Evolutionary conservation across 2,329 filamentous ascomycete genomes (phyloP).

Genomic region (Sclerotiophoma versabilis): DNA sequence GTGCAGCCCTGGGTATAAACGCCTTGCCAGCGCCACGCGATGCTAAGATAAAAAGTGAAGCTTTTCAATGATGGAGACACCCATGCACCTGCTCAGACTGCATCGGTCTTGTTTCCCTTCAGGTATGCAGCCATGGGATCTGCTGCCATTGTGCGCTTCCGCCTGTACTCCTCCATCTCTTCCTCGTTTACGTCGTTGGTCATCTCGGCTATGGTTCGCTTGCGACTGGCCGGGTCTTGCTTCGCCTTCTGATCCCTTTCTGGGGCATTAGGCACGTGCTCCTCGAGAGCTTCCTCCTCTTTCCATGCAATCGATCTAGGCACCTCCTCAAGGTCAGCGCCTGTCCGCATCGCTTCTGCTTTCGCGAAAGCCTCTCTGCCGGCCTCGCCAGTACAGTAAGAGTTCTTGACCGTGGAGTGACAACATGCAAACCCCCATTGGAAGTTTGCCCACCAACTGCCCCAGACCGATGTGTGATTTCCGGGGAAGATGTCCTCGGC

Average conservation of each 20-base stretch:
- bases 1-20: slow-evolving; percentile 33
- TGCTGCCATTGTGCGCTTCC: slow-evolving; percentile 73
- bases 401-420: slow-evolving; percentile 92
- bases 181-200: slow-evolving; percentile 79
- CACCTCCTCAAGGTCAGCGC: slow-evolving; percentile 53
- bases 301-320: slow-evolving; percentile 52
- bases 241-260: slow-evolving; percentile 52
- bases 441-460: slow-evolving; percentile 96
- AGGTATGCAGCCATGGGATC: slow-evolving; percentile 89
- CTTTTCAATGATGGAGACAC: slow-evolving; percentile 23
- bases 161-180: slow-evolving; percentile 85
- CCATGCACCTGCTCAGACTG: slow-evolving; percentile 50
- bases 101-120: slow-evolving; percentile 72
- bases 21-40: slow-evolving; percentile 41
- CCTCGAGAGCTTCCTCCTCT: slow-evolving; percentile 50
- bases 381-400: slow-evolving; percentile 93
- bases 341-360: slow-evolving; percentile 67
- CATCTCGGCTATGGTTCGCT: slow-evolving; percentile 81
- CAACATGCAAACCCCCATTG: slow-evolving; percentile 97
- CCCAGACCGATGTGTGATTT: slow-evolving; percentile 93
- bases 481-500: slow-evolving; percentile 84
- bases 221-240: slow-evolving; percentile 60
- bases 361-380: slow-evolving; percentile 83
- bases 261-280: slow-evolving; percentile 54
- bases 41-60: slow-evolving; percentile 35